A percentile compares a stretch with the other conserved stretches of the same genome.
phyloP scores from a whole-genome alignment of 2,329 filamentous ascomycete species.

The Dryadomyces sulphureus region DNA sequence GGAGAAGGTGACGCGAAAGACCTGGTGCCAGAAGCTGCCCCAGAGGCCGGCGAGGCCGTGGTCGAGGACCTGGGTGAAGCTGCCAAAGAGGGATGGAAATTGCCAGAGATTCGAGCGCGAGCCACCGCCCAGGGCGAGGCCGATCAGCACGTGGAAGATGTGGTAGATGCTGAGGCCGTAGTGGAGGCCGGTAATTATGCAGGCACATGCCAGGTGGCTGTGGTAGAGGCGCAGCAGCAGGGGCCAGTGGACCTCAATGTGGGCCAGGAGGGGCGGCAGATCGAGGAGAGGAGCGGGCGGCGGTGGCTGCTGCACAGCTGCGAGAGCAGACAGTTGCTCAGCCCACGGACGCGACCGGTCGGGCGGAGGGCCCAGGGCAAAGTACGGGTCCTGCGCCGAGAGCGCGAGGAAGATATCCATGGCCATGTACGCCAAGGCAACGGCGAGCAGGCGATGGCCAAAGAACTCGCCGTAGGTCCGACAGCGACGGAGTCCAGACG shows the following conservation, averaged over 20 bases:
- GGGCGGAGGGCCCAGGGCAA: constrained; percentile 33
- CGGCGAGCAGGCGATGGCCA: constrained; percentile 24
- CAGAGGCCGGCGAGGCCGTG: constrained; percentile 68
- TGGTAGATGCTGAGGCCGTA: constrained; percentile 38
- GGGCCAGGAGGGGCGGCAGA: constrained; percentile 23
- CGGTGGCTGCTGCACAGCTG: constrained; percentile 24
- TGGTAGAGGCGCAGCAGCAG: constrained; percentile 37
- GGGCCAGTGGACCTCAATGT: constrained; percentile 18
- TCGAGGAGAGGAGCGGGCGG: constrained; percentile 14
- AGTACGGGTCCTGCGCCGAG: constrained; percentile 69
- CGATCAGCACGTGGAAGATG: constrained; percentile 6
- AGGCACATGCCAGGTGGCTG: constrained; percentile 37
- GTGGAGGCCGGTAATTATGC: constrained; percentile 44
- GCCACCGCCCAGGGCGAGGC: not conserved
- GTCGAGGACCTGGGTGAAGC: constrained; percentile 40
- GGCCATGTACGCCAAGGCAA: constrained; percentile 45
- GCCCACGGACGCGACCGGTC: constrained; percentile 16
- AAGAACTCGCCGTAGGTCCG: constrained; percentile 30
- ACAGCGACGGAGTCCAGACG: constrained; percentile 29
- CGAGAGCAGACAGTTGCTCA: constrained; percentile 14
- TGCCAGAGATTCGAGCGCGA: constrained; percentile 35
- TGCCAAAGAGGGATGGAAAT: constrained; percentile 41
- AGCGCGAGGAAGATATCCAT: constrained; percentile 56
- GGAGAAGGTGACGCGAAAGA: constrained; percentile 60
- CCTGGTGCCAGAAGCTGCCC: constrained; percentile 84